Conservation (phyloP, 768 basidiomycete species). For the Suillus weaverae region DNA sequence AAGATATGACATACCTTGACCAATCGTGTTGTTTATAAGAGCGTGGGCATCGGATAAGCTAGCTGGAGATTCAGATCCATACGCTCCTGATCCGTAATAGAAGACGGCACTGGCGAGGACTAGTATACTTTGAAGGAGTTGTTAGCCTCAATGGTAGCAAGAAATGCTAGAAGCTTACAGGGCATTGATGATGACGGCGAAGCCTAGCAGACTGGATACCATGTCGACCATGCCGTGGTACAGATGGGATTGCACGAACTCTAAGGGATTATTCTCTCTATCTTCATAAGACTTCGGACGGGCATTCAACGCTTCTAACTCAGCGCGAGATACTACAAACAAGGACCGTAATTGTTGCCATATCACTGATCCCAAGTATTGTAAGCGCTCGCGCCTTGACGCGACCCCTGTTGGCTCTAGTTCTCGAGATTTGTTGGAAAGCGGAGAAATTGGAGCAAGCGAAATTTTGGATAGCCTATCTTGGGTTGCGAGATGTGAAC, state of each 20-base stretch:
- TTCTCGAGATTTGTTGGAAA: background rate
- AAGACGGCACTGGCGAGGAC: conserved; percentile 84
- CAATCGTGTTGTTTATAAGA: conserved; percentile 66
- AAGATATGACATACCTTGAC: conserved; percentile 49
- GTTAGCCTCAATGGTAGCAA: conserved; percentile 1
- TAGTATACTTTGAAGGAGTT: conserved; percentile 54
- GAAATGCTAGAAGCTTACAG: conserved; percentile 44
- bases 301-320: conserved; percentile 20
- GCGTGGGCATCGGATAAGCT: conserved; percentile 84
- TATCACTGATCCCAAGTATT: background rate
- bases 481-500: conserved; percentile 83
- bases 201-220: conserved; percentile 67
- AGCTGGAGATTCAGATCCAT: conserved; percentile 49
- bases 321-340: conserved; percentile 26
- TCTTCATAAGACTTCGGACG: conserved; percentile 49
- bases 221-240: conserved; percentile 69
- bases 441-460: conserved; percentile 10
- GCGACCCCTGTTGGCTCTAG: background rate
- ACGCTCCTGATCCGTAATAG: conserved; percentile 50
- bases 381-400: conserved; percentile 5
- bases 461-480: conserved; percentile 55
- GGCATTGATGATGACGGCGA: conserved; percentile 88
- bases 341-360: conserved; percentile 13
- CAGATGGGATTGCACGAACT: conserved; percentile 62
- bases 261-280: conserved; percentile 53